phyloP scores from a whole-genome alignment of 495 filamentous ascomycete species.

The Bombardia bombarda region DNA sequence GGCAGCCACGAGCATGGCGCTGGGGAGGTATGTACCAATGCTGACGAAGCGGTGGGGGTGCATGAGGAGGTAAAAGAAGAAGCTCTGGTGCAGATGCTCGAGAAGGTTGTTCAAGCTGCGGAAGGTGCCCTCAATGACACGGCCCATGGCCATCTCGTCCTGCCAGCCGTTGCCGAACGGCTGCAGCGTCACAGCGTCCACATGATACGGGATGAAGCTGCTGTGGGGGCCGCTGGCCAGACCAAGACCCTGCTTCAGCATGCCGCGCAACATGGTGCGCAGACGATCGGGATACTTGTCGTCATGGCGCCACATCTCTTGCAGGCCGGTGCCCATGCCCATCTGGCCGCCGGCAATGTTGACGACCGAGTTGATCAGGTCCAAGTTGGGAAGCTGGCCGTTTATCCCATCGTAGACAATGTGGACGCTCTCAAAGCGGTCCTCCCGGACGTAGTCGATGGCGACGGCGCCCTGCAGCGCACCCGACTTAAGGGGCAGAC shows the following conservation, averaged over 20 bases:
- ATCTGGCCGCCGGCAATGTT: conserved; percentile 85
- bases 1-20: conserved; percentile 88
- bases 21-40: conserved; percentile 94
- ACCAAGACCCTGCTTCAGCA: conserved; percentile 85
- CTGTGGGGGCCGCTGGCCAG: conserved; percentile 88
- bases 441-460: conserved; percentile 83
- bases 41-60: conserved; percentile 87
- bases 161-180: conserved; percentile 88
- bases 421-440: conserved; percentile 76
- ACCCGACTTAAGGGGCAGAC: conserved; percentile 86
- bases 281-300: conserved; percentile 78
- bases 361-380: conserved; percentile 91
- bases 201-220: conserved; percentile 94
- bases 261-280: conserved; percentile 83
- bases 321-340: conserved; percentile 73
- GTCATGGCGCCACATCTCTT: conserved; percentile 79
- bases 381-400: conserved; percentile 89
- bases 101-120: conserved; percentile 91
- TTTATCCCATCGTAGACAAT: conserved; percentile 95
- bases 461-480: conserved; percentile 88
- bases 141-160: conserved; percentile 91
- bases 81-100: conserved; percentile 96
- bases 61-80: conserved; percentile 98
- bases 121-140: conserved; percentile 81
- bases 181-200: conserved; percentile 91